A percentile compares a stretch with the other conserved stretches of the same genome.
These are phyloP conservation scores for Theobroma cacao DNA, from an alignment of 345 rosid genomes.

Conservation along the genomic window DNA sequence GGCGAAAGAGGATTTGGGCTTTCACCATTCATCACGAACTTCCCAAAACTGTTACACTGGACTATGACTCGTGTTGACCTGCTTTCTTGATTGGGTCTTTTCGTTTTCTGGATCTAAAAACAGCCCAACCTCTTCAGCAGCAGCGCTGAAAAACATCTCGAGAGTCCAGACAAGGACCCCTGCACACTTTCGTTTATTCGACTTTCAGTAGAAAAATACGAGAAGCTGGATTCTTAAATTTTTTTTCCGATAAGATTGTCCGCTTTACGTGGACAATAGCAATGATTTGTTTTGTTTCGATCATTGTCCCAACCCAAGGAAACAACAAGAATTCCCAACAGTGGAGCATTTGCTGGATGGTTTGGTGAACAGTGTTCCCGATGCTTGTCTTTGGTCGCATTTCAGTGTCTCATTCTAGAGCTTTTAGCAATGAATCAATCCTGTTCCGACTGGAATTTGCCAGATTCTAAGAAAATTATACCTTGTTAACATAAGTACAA, in stretches of 20 bases:
- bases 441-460: background rate
- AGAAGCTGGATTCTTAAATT: background rate
- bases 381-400: background rate
- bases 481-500: background rate
- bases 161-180: background rate
- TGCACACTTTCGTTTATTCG: background rate
- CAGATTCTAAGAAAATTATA: background rate
- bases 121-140: background rate
- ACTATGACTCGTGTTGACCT: background rate
- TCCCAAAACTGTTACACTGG: background rate
- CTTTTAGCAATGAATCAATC: background rate
- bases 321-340: background rate
- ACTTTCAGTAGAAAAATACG: background rate
- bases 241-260: background rate
- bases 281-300: background rate
- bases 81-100: background rate
- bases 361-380: background rate
- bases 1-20: background rate
- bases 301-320: background rate
- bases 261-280: background rate
- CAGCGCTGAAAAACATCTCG: background rate
- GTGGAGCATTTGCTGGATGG: background rate
- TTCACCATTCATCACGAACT: background rate
- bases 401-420: background rate
- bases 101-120: background rate